Evolutionary conservation across 805 yeast species (phyloP), one percentile per base, ranked within the genome.

Genomic region (Pichia kluyveri): DNA sequence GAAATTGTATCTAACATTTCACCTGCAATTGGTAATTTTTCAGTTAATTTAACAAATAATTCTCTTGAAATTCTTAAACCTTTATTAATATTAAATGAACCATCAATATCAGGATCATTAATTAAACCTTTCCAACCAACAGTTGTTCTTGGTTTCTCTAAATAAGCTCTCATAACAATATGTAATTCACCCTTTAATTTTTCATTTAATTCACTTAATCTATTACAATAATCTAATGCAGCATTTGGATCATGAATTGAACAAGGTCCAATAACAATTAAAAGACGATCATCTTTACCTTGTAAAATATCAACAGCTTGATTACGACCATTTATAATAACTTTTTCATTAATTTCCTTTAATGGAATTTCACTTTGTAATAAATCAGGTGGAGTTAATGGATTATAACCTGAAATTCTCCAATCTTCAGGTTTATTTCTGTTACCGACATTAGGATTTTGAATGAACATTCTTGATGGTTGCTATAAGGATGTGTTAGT

Each of bases 61-160:
- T 86, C 83, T 68, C 99, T 80, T 7, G 97, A 76, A 51, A 89
- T 82, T 62, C 91, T 76, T 57, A 91, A 76, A 59, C 99, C 99
- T 70, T 91, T 90, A 75, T 91, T 91, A 66, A 91, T 91, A 59
- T 89, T 80, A 80, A 86, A 91, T 45, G 95, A 75, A 51, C 87
- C 87, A 67, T 91, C 95, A 59, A 91, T 83, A 60, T 93, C 96
- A 32, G 99, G 99, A 67, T 91, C 99, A 65, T 91, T 91, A 60
- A 91, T 93, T 56, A 91, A 75, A 57, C 99, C 99, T 71, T 91
- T 91, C 99, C 99, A 91, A 51, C 99, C 99, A 42, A 93, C 98
- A 30, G 98, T 91, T 45, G 99, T 91, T 70, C 99, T 82, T 59
- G 99, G 99, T 70, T 91, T 91, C 68, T 91, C 99, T 61, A 93